Conservation (phyloP, 768 basidiomycete genomes). For the Termitomyces sp. region DNA sequence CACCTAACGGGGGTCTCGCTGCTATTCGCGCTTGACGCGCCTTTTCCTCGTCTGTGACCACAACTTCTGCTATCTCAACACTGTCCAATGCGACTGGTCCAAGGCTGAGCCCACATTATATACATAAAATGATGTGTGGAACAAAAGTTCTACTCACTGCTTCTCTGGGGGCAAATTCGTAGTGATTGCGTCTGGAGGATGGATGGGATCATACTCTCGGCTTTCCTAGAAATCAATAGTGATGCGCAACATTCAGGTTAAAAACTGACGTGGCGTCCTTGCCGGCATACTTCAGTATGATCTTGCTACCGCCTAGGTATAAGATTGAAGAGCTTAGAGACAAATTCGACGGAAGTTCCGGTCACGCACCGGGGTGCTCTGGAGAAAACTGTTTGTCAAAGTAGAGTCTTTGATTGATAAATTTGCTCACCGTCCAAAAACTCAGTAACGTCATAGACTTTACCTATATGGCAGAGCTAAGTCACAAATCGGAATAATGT, state of each 20-base stretch:
- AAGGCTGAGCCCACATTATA: conserved; percentile 32
- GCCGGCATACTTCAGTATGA: conserved; percentile 85
- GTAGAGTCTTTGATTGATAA: neutral
- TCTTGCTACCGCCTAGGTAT: conserved; percentile 65
- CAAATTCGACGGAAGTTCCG: neutral
- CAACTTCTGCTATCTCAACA: conserved; percentile 55
- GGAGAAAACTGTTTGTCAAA: neutral
- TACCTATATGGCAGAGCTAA: conserved; percentile 33
- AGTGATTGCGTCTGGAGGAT: conserved; percentile 78
- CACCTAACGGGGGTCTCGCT: conserved; percentile 65
- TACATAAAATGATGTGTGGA: conserved; percentile 2
- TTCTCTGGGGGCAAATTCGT: conserved; percentile 80
- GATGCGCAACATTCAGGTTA: conserved; percentile 1
- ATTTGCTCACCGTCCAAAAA: conserved; percentile 56
- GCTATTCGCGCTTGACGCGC: conserved; percentile 56
- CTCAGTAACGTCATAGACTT: conserved; percentile 76
- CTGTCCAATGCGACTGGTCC: conserved; percentile 71
- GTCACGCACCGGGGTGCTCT: conserved; percentile 60
- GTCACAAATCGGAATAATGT: neutral
- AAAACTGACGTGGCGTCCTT: conserved; percentile 77
- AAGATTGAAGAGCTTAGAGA: conserved; percentile 1
- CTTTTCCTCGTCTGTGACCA: conserved; percentile 67
- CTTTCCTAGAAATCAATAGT: conserved; percentile 25
- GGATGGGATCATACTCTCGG: conserved; percentile 83
- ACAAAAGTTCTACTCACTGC: conserved; percentile 45